Conservation (phyloP, 2,329 filamentous ascomycete genomes). For the Colletotrichum tabaci region DNA sequence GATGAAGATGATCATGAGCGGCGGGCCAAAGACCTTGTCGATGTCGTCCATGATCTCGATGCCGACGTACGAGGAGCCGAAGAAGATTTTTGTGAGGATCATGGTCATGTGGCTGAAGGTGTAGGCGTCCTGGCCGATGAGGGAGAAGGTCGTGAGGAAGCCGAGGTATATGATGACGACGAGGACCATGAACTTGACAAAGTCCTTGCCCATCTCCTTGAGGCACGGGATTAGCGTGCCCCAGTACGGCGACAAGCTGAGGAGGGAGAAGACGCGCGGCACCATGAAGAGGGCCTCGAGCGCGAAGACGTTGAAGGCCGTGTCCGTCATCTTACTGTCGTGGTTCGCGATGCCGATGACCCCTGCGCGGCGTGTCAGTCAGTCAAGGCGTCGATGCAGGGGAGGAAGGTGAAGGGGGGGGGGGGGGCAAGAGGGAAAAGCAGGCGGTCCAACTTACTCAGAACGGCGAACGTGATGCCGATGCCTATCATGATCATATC, state of each 20-base stretch:
- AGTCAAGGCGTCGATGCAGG: no score
- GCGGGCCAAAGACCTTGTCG: slow-evolving; percentile 71
- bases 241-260: slow-evolving; percentile 92
- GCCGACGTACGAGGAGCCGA: slow-evolving; percentile 81
- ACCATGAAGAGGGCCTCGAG: slow-evolving; percentile 92
- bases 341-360: slow-evolving; percentile 75
- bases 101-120: slow-evolving; percentile 79
- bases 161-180: slow-evolving; percentile 88
- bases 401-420: background rate
- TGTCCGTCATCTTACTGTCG: slow-evolving; percentile 76
- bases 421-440: background rate
- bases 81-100: slow-evolving; percentile 86
- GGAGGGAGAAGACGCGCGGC: slow-evolving; percentile 87
- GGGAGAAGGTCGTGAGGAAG: slow-evolving; percentile 88
- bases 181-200: slow-evolving; percentile 86
- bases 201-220: slow-evolving; percentile 95
- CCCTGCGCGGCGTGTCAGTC: slow-evolving; percentile 59
- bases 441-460: slow-evolving; percentile 70
- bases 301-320: slow-evolving; percentile 90
- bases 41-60: slow-evolving; percentile 78
- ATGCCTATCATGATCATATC: slow-evolving; percentile 82
- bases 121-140: slow-evolving; percentile 81
- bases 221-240: slow-evolving; percentile 90
- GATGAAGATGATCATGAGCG: slow-evolving; percentile 80
- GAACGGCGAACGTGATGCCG: slow-evolving; percentile 77